Evolutionary conservation across 768 basidiomycete species (phyloP).

Genomic region (Auriscalpium vulgare): DNA sequence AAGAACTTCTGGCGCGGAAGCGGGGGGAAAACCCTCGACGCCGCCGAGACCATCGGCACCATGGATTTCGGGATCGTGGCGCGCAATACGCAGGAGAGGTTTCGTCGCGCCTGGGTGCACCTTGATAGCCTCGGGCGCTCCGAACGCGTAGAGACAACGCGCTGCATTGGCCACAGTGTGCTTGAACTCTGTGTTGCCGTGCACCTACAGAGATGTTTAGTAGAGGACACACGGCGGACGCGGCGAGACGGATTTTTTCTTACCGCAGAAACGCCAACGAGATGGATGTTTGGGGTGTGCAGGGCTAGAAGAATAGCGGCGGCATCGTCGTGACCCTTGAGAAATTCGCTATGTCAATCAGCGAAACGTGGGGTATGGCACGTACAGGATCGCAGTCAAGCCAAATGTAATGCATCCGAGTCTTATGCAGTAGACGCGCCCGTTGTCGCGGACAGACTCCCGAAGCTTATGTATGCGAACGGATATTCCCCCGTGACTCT

Average conservation of each 20-base stretch:
- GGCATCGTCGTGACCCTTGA: constrained; percentile 85
- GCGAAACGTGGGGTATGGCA: too few species aligned
- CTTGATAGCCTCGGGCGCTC: constrained; percentile 45
- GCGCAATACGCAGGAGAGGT: constrained; percentile 56
- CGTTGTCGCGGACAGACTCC: too few species aligned
- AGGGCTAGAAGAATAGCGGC: constrained; percentile 74
- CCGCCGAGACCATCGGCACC: constrained; percentile 79
- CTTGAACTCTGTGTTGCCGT: constrained; percentile 66
- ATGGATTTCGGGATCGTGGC: constrained; percentile 73
- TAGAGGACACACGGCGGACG: not conserved
- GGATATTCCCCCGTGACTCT: too few species aligned
- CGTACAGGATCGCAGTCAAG: constrained; percentile 29
- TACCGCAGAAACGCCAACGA: constrained; percentile 83
- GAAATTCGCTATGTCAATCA: not conserved
- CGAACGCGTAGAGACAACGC: constrained; percentile 68
- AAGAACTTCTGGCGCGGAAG: constrained; percentile 39
- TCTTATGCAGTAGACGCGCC: not conserved
- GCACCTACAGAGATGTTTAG: constrained; percentile 41
- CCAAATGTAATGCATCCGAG: constrained; percentile 22
- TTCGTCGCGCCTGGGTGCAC: constrained; percentile 64
- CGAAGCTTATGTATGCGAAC: too few species aligned
- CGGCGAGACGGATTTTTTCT: constrained; percentile 9
- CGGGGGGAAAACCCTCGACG: constrained; percentile 63
- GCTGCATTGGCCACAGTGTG: constrained; percentile 69
- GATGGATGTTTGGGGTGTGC: constrained; percentile 52